Base-by-base conservation (phyloP, 768 basidiomycete genomes). In the Goffeauzyma gilvescens region DNA sequence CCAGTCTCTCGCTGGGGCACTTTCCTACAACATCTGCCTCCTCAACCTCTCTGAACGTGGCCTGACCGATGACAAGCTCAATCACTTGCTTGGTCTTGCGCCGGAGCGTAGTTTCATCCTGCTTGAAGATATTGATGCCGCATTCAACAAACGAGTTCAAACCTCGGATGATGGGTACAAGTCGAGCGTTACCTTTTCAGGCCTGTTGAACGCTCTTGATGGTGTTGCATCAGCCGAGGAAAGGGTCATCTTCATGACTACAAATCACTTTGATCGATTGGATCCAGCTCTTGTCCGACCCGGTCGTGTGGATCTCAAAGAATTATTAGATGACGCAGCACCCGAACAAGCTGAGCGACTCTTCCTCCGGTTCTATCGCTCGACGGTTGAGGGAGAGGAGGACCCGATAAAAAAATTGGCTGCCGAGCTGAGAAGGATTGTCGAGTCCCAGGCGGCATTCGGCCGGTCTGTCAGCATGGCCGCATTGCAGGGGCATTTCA, bases 241-340 rank as follows among this genome's bases (percentile, higher is more conserved):
- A 55, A 78, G 93, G n/a, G 79, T 98, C 58, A 75, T 98, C 26
- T 98, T 98, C 66, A 82, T 98, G 78, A 98, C 93, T 0, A 96
- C 93, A n/a, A 98, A 98, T 63, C 93, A 96, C 54, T 60, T 82
- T 41, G 76, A 81, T 46, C 72, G 71, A 49, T 74, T 98, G 26
- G 93, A 98, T 64, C 79, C 85, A 5, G 93, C 90, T 0, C 74
- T 98, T 34, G 84, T 96, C 57, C 77, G 93, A 38, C 90, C 93
- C 0, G 93, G 93, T 14, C 75, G 93, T 8, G 89, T 98, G 32
- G 93, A 98, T 62, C 62, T 95, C 34, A 71, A 75, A 21, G 74
- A 82, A 51, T 65, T 81, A 27, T 72, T 98, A 37, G 86, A 79
- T 62, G 83, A 98, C 53, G 84, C 93, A 4, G 77, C 73, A 20